Conservation (phyloP, 2,329 filamentous ascomycete species). For the Ophiocordyceps polyrhachis-furcata region DNA sequence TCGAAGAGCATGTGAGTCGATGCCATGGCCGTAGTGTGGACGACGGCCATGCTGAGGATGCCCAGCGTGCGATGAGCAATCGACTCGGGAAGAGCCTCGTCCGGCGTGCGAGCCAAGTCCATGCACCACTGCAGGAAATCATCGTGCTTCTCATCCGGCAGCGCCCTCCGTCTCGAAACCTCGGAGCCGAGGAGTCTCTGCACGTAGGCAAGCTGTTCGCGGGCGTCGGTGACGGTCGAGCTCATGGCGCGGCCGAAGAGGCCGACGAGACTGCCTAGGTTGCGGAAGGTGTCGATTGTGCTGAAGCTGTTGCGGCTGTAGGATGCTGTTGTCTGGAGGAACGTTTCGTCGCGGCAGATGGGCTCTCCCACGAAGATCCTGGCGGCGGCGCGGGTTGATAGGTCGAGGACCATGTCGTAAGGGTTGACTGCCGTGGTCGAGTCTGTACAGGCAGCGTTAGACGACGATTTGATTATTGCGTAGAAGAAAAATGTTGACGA, state of each 20-base stretch:
- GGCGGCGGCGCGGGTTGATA: conserved; percentile 4
- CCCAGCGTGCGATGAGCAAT: conserved; percentile 4
- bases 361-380: conserved; percentile 4
- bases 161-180: conserved; percentile 1
- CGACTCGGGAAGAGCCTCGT: conserved; percentile 2
- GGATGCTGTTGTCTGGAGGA: conserved; percentile 4
- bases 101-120: conserved; percentile 3
- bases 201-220: conserved; percentile 3
- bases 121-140: conserved; percentile 6
- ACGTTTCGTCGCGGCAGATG: conserved; percentile 3
- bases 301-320: conserved; percentile 5
- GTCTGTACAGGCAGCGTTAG: too few species aligned
- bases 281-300: conserved; percentile 3
- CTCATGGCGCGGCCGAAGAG: conserved; percentile 1
- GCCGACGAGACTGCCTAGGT: conserved; percentile 1
- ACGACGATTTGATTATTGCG: too few species aligned
- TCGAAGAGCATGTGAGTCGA: conserved; percentile 6
- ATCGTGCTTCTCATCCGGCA: conserved; percentile 2
- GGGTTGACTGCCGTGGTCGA: conserved; percentile 2
- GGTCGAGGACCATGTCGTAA: conserved; percentile 3
- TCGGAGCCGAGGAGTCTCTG: conserved; percentile 3
- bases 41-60: conserved; percentile 5
- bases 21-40: conserved; percentile 6
- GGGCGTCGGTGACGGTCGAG: conserved; percentile 2
- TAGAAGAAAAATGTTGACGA: too few species aligned